Evolutionary conservation across 2,329 filamentous ascomycete species (phyloP).

Genomic region (Anisogramma anomala): DNA sequence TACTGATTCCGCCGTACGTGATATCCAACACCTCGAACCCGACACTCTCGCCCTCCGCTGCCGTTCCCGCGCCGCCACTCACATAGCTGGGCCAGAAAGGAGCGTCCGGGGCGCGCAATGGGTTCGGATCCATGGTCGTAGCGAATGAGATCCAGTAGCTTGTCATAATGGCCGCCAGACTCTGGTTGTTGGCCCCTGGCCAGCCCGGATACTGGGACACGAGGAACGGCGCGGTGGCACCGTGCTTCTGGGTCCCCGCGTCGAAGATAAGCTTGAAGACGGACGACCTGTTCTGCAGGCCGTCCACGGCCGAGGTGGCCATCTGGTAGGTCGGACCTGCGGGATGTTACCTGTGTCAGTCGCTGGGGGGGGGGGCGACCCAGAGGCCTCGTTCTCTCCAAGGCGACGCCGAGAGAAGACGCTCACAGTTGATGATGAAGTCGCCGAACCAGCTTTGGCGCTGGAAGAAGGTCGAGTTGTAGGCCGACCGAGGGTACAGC

Average conservation of each 20-base stretch:
- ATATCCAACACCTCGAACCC: conserved; percentile 6
- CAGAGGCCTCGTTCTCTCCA: too few species aligned
- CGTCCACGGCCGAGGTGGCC: conserved; percentile 15
- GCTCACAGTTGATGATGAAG: conserved; percentile 6
- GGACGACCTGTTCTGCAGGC: conserved; percentile 34
- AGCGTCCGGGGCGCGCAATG: conserved; percentile 21
- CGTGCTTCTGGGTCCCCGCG: conserved; percentile 27
- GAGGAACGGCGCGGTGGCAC: conserved; percentile 21
- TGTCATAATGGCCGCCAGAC: conserved; percentile 34
- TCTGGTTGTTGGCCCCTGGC: conserved; percentile 23
- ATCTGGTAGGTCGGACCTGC: conserved; percentile 7
- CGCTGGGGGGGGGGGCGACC: too few species aligned
- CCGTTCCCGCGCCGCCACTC: neutral
- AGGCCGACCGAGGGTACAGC: conserved; percentile 3
- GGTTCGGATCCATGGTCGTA: conserved; percentile 32
- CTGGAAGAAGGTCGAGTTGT: conserved; percentile 5
- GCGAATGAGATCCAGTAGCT: conserved; percentile 40
- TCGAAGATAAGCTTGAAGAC: conserved; percentile 25
- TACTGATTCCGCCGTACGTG: conserved; percentile 2
- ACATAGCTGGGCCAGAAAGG: conserved; percentile 27
- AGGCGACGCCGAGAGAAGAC: neutral
- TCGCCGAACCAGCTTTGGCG: conserved; percentile 8
- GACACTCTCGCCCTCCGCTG: conserved; percentile 1
- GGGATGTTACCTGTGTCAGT: neutral
- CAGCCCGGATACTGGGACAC: conserved; percentile 26